phyloP scores from a whole-genome alignment of 1,284 basidiomycete species.

The Cryptococcus maquisensis region DNA sequence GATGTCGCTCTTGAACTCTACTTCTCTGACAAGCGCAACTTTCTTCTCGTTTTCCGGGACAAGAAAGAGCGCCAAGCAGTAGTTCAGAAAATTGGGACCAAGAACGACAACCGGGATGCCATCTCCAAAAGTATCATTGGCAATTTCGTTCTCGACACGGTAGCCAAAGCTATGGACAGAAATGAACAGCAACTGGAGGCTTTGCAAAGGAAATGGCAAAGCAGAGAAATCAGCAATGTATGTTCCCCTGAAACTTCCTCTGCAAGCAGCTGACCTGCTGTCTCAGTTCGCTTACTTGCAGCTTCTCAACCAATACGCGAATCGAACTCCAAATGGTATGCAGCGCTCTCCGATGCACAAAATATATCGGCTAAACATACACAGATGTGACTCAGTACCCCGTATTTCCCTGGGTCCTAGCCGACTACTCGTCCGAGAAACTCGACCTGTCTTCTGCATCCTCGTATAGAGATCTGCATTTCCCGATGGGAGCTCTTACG shows the following conservation, averaged over 20 bases:
- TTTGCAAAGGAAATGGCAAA: slow-evolving; percentile 66
- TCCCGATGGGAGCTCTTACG: slow-evolving; percentile 90
- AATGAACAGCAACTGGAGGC: slow-evolving; percentile 47
- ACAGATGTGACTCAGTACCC: slow-evolving; percentile 88
- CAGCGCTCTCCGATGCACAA: slow-evolving; percentile 10
- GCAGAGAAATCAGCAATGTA: slow-evolving; percentile 83
- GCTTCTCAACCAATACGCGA: slow-evolving; percentile 81
- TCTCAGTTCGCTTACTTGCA: slow-evolving; percentile 76
- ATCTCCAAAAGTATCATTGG: slow-evolving; percentile 43
- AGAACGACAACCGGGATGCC: slow-evolving; percentile 42
- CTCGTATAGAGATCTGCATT: slow-evolving; percentile 66
- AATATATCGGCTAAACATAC: slow-evolving; percentile 1
- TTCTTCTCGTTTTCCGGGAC: slow-evolving; percentile 72
- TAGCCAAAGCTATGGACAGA: slow-evolving; percentile 44
- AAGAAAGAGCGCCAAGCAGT: slow-evolving; percentile 62
- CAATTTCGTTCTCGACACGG: slow-evolving; percentile 47
- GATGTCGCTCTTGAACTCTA: slow-evolving; percentile 88
- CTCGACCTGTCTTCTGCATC: slow-evolving; percentile 65
- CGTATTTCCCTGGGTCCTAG: slow-evolving; percentile 80
- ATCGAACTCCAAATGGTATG: slow-evolving; percentile 73
- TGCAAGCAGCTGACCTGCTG: background rate
- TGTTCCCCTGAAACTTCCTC: slow-evolving; percentile 24
- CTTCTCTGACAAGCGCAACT: slow-evolving; percentile 79
- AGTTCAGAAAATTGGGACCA: slow-evolving; percentile 56
- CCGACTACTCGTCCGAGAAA: slow-evolving; percentile 72